Evolutionary conservation across 257 asterid genomes (phyloP).

Genomic region (Nicotiana knightiana): DNA sequence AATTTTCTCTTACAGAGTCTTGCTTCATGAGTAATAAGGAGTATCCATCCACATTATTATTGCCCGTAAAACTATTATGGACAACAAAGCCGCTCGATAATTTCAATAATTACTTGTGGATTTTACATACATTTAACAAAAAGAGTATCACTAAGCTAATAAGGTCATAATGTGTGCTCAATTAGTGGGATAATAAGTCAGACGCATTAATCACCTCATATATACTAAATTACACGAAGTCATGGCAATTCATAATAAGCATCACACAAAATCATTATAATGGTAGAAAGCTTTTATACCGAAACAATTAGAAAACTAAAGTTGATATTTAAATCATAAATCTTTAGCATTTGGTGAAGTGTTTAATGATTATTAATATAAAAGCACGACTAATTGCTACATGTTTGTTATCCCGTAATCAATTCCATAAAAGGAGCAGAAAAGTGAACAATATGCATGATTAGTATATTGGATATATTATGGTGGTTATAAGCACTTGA

Average conservation of each 20-base stretch:
- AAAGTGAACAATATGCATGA: neutral
- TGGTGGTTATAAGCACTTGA: slow-evolving; percentile 12
- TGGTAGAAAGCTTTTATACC: neutral
- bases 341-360: slow-evolving; percentile 9
- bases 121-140: slow-evolving; percentile 8
- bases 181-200: slow-evolving; percentile 21
- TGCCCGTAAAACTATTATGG: too few species aligned
- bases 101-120: neutral
- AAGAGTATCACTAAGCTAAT: slow-evolving; percentile 8
- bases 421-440: neutral
- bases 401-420: neutral
- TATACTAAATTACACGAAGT: neutral
- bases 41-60: too few species aligned
- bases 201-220: slow-evolving; percentile 1
- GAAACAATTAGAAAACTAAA: neutral
- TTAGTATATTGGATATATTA: neutral
- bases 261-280: neutral
- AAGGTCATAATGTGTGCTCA: slow-evolving; percentile 11
- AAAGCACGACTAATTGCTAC: neutral
- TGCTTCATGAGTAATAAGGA: too few species aligned
- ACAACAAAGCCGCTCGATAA: neutral
- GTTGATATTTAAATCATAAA: neutral
- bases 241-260: neutral
- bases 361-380: neutral
- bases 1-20: too few species aligned